A percentile compares a stretch with the other conserved stretches of the same genome.
phyloP scores from a whole-genome alignment of 495 filamentous ascomycete species.

The Hypoxylon perforatum region DNA sequence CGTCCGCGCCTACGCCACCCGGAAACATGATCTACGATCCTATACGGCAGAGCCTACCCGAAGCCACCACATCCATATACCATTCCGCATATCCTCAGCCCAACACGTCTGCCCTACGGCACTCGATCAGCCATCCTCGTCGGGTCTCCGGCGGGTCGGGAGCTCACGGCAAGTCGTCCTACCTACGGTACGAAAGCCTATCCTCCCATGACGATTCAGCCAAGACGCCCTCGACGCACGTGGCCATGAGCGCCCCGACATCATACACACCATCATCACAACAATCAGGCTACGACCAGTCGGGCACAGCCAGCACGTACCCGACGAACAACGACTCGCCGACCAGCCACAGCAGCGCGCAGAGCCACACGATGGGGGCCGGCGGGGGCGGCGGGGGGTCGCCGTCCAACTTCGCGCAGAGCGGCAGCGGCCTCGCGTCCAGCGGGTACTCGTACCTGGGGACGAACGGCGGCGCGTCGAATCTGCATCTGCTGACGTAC shows the following conservation, averaged over 20 bases:
- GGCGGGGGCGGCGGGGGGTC: slow-evolving; percentile 44
- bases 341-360: slow-evolving; percentile 42
- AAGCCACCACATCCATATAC: slow-evolving; percentile 52
- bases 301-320: slow-evolving; percentile 23
- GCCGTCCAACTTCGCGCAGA: slow-evolving; percentile 51
- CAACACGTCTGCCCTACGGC: slow-evolving; percentile 56
- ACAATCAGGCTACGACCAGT: slow-evolving; percentile 48
- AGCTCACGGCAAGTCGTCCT: slow-evolving; percentile 49
- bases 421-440: slow-evolving; percentile 50
- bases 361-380: slow-evolving; percentile 27
- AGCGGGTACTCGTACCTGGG: slow-evolving; percentile 56
- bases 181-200: slow-evolving; percentile 50
- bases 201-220: slow-evolving; percentile 44
- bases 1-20: slow-evolving; percentile 55
- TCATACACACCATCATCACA: slow-evolving; percentile 46
- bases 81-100: slow-evolving; percentile 59
- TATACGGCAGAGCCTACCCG: slow-evolving; percentile 61
- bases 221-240: slow-evolving; percentile 30
- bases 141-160: slow-evolving; percentile 50
- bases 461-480: slow-evolving; percentile 47
- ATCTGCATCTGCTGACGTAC: slow-evolving; percentile 45
- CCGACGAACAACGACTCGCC: slow-evolving; percentile 47
- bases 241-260: slow-evolving; percentile 43
- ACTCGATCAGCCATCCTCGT: slow-evolving; percentile 55
- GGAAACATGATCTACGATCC: slow-evolving; percentile 66